Percentiles rank a stretch among this genome's conserved stretches.
These are phyloP conservation scores for Lentinus tigrinus DNA, from an alignment of 768 basidiomycete genomes.

Conservation along the genomic window DNA sequence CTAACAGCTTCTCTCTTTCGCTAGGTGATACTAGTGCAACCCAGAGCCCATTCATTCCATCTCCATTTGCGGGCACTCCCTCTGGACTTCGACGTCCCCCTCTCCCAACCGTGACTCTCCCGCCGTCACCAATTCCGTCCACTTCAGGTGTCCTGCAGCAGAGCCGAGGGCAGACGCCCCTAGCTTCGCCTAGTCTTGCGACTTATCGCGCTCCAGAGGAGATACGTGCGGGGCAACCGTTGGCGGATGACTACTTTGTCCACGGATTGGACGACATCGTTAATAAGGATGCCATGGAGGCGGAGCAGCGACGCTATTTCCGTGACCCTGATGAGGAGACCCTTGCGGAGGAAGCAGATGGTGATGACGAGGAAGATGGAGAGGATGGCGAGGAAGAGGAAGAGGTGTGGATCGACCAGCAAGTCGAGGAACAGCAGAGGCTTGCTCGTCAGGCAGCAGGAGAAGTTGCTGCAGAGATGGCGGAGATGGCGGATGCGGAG, in stretches of 20 bases:
- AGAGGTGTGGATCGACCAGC: slow-evolving; percentile 33
- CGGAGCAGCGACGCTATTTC: slow-evolving; percentile 34
- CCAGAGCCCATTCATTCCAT: background rate
- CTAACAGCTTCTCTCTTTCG: background rate
- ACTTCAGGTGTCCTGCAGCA: slow-evolving; percentile 3
- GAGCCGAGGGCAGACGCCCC: slow-evolving; percentile 25
- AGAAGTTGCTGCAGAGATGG: slow-evolving; percentile 40
- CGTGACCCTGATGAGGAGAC: slow-evolving; percentile 8
- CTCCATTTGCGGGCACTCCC: background rate
- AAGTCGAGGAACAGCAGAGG: slow-evolving; percentile 21
- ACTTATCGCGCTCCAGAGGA: slow-evolving; percentile 41
- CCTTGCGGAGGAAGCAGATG: background rate
- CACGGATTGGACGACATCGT: slow-evolving; percentile 19
- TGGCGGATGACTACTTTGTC: slow-evolving; percentile 18
- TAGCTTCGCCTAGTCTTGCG: slow-evolving; percentile 34
- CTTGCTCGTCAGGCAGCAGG: slow-evolving; percentile 27
- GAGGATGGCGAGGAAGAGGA: slow-evolving; percentile 38
- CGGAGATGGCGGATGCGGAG: slow-evolving; percentile 27
- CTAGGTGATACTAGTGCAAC: background rate
- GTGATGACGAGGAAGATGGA: slow-evolving; percentile 26
- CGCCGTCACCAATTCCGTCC: slow-evolving; percentile 6
- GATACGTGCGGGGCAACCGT: slow-evolving; percentile 23
- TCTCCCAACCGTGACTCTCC: slow-evolving; percentile 18
- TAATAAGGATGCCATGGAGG: slow-evolving; percentile 31
- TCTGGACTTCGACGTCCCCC: slow-evolving; percentile 21